Evolutionary conservation across 306 rosid species (phyloP).

Genomic region (Sindora glabra): DNA sequence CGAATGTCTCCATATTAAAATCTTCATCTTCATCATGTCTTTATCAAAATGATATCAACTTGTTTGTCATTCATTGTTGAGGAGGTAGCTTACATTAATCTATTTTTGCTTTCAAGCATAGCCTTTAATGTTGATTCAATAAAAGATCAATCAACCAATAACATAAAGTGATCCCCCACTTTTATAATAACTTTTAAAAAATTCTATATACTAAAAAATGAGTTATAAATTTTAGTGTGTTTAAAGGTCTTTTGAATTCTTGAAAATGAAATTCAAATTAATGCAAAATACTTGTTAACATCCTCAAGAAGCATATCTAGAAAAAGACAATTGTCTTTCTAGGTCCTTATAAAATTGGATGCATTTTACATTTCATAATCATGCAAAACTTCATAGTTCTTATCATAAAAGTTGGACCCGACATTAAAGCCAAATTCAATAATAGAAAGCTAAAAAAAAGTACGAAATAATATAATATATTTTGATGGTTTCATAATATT

Average conservation of each 20-base stretch:
- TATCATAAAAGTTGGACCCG: conserved; percentile 22
- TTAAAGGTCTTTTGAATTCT: conserved; percentile 22
- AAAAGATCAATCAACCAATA: conserved; percentile 81
- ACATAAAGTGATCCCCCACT: conserved; percentile 93
- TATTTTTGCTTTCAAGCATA: conserved; percentile 69
- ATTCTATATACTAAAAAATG: conserved; percentile 1
- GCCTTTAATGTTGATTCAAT: conserved; percentile 95
- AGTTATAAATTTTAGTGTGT: background rate
- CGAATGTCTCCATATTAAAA: conserved; percentile 88
- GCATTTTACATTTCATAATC: conserved; percentile 22
- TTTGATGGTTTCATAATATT: too few relatives aligned
- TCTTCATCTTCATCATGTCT: conserved; percentile 86
- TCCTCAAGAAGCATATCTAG: conserved; percentile 22
- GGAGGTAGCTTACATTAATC: conserved; percentile 49
- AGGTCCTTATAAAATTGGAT: conserved; percentile 9
- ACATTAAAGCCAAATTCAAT: conserved; percentile 6
- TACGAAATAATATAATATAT: too few relatives aligned
- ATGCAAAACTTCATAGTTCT: conserved; percentile 21
- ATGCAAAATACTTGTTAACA: conserved; percentile 15
- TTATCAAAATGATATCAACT: conserved; percentile 26
- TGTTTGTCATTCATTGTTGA: conserved; percentile 29
- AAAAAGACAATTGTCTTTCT: conserved; percentile 11
- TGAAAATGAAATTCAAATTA: conserved; percentile 8
- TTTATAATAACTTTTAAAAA: conserved; percentile 13
- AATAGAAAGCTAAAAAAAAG: conserved; percentile 7